Evolutionary conservation across 345 rosid genomes (phyloP).

Genomic region (Syzygium jambos): DNA sequence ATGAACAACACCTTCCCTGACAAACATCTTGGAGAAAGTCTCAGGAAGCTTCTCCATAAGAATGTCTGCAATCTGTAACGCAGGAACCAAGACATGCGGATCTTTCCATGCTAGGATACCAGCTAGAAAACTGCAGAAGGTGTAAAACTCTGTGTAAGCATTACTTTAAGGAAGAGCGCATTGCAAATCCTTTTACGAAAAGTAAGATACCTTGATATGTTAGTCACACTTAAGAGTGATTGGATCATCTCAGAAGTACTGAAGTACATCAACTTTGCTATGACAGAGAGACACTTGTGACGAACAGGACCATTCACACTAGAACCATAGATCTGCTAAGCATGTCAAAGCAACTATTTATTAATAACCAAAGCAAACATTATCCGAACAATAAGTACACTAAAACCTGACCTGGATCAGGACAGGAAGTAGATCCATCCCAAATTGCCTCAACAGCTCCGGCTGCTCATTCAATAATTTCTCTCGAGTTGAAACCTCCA

Average conservation of each 20-base stretch:
- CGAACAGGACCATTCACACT: conserved; percentile 93
- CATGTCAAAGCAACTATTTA: conserved; percentile 8
- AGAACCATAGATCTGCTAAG: conserved; percentile 86
- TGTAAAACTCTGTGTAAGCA: neutral
- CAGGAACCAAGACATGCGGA: conserved; percentile 94
- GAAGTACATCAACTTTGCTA: conserved; percentile 95
- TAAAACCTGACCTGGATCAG: conserved; percentile 63
- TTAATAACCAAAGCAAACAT: conserved; percentile 1
- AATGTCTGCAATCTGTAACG: conserved; percentile 93
- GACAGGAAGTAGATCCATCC: conserved; percentile 96
- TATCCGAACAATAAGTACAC: neutral
- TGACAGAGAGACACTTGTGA: conserved; percentile 91
- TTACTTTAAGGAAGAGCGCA: neutral
- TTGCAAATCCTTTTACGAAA: neutral
- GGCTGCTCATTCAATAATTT: conserved; percentile 84
- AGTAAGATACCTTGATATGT: conserved; percentile 72
- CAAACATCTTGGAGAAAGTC: conserved; percentile 88
- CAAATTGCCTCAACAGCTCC: conserved; percentile 89
- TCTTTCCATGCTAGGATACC: conserved; percentile 99
- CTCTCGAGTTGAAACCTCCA: conserved; percentile 73
- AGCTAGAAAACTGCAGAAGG: conserved; percentile 69
- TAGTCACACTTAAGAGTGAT: conserved; percentile 69
- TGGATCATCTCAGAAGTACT: conserved; percentile 89
- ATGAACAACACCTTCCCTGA: conserved; percentile 98
- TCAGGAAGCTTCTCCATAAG: conserved; percentile 99